Base-by-base conservation (phyloP, 2,329 filamentous ascomycete species). In the Fusarium cyanostomum region DNA sequence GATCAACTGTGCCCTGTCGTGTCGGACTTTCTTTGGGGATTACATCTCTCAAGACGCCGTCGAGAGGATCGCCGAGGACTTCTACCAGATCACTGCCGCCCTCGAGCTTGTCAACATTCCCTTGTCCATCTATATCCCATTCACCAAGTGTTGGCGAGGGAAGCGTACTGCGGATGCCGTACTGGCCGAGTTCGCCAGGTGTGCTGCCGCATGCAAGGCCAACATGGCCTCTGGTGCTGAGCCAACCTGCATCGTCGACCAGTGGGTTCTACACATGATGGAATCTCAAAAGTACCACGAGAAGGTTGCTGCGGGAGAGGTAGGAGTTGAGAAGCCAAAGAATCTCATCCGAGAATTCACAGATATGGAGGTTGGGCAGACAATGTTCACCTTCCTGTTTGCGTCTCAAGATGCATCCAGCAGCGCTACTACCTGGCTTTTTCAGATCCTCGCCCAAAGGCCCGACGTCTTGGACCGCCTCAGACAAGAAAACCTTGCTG, bases 51-150 rank as follows among this genome's bases (percentile, higher is more conserved):
- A 92, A 38, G 85, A 87, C 58, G 84, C 86, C 5, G 85, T 94
- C 55, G 88, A 91, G 79, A 89, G 84, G 74, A 91, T 94, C 56
- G 88, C 90, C 15, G 87, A 92, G 71, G 90, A 94, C 75, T 94
- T 91, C 75, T 93, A 92, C 75, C 81, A 88, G 58, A 89, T 91
- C 68, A 94, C 91, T 5, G 90, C 88, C 18, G 90, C 91, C 1
- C 83, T 94, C 38, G 91, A 94, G 74, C 83, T 94, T 18, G 91
- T 94, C 79, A 93, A 93, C 77, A 87, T 93, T 70, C 90, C 91
- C 4, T 54, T 81, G 1, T 80, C 79, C 1, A 86, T 93, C 71
- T 91, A 92, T 68, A 75, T 94, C 12, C 91, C 90, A 1, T 92
- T 84, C 76, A 92, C 89, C 52, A 92, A 91, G 79, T 84, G 85